Base-by-base conservation (phyloP, 768 basidiomycete species). In the Mycena amicta region DNA sequence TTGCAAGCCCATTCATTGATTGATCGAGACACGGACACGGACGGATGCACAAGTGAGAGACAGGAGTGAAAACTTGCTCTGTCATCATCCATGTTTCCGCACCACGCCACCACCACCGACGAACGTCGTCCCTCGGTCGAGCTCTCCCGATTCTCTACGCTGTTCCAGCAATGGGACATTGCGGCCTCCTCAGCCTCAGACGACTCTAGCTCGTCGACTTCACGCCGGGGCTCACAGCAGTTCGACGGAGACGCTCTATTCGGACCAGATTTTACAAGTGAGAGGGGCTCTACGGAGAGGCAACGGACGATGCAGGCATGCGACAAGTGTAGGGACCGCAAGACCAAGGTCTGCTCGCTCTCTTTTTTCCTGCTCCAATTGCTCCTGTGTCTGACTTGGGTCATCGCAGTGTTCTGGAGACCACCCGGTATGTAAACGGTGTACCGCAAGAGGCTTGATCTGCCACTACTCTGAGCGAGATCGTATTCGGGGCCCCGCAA, bases 291-390 rank as follows among this genome's bases (percentile, higher is more conserved):
- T n/a, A n/a, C n/a, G n/a, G n/a, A n/a, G 56, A 74, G 76, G 46
- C 77, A 80, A 56, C 73, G 81, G 29, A 83, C 80, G 16, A 71
- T 77, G 0, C 81, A 82, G 57, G 84, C 84, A 22, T 86, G 84
- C 64, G 79, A 82, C 57, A 82, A 81, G 66, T 86, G 84, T 65
- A 72, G 84, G 18, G 77, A 80, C 56, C 74, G 83, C 25, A 86
- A 86, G 71, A 83, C 82, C 6, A 84, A 84, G 75, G 84, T 82
- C 57, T 37, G 73, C 27, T 6, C n/a, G n/a, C 31, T 18, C 13
- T 31, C 31, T 29, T 16, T 56, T 23, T 25, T 37, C 18, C 33
- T 37, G 8, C 33, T 8, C 33, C 33, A 37, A 8, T 37, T 37
- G 8, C 18, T 18, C 8, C 33, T 37, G 33, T 37, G 33, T 37